Evolutionary conservation across 2,329 filamentous ascomycete genomes (phyloP), one percentile per base, ranked within the genome.

Genomic region (Colletotrichum nymphaeae): DNA sequence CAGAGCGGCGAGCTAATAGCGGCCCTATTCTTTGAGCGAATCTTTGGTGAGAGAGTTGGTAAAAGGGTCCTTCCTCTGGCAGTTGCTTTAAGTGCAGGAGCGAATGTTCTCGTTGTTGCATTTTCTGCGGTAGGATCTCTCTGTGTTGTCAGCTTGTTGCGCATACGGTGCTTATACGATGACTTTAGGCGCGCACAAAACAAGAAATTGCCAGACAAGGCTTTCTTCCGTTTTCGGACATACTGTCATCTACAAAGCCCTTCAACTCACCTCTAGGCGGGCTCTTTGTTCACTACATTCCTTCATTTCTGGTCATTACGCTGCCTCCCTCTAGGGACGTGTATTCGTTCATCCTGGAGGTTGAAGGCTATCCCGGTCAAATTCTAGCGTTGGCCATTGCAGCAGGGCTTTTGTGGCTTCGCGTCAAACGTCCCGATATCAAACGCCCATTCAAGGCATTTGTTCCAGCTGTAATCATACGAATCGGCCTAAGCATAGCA

Each of bases 201-300:
- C 92, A 94, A 78, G 92, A 94, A 78, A 90, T 94, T 67, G 93
- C 92, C 2, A 86, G 92, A 22, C 91, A 93, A 77, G 93, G 93
- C 0, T 91, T 94, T 69, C 84, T 95, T 0, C 93, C 93, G 0
- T 93, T 88, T 69, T 87, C 91, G 0, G 84, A 84, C 7, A 74
- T 89, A 1, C 82, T 94, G 0, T 90, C 93, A 0, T 92, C 91
- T 0, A 92, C 91, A 0, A 87, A 86, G 26, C 93, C 93, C 0
- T 94, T 93, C 76, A 87, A 88, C 53, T 90, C 92, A 0, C 93
- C 93, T 0, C 80, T 93, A 1, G 92, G 92, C 0, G 93, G 92
- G 0, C 85, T 95, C 0, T 80, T 94, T 4, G 86, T 94, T 2
- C 92, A 94, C 77, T 94, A 90, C 76, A 85, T 94, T 35, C 92